These are phyloP conservation scores for Thraustotheca clavata DNA, from an alignment of 352 stramenopile genomes.

Conservation along the genomic window DNA sequence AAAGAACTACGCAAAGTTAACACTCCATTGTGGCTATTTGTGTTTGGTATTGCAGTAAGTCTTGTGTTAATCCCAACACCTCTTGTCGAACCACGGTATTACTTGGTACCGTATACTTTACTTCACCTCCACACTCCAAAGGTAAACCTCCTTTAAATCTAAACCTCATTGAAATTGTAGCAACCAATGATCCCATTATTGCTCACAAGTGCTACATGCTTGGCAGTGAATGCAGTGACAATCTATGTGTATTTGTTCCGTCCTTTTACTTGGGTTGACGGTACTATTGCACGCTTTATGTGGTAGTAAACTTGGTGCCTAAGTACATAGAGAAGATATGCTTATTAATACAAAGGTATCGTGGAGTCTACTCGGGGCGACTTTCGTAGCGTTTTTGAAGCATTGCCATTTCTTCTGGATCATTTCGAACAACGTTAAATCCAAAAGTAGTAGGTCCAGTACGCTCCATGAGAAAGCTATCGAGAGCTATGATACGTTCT, in stretches of 20 bases:
- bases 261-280: constrained; percentile 72
- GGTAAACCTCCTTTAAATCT: constrained; percentile 31
- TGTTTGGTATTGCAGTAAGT: constrained; percentile 58
- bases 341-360: not conserved
- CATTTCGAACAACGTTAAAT: constrained; percentile 60
- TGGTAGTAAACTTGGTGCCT: too few relatives aligned
- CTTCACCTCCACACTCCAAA: constrained; percentile 64
- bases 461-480: constrained; percentile 55
- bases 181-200: constrained; percentile 40
- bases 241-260: constrained; percentile 64
- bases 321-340: not conserved
- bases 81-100: constrained; percentile 84
- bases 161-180: constrained; percentile 25
- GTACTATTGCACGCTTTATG: constrained; percentile 75
- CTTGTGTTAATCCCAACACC: constrained; percentile 82
- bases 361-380: constrained; percentile 19
- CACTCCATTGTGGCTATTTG: constrained; percentile 65
- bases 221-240: constrained; percentile 51
- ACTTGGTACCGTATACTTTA: constrained; percentile 67
- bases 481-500: constrained; percentile 59
- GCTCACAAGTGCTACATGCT: constrained; percentile 36
- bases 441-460: constrained; percentile 45
- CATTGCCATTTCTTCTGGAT: constrained; percentile 55
- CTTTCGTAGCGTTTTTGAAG: constrained; percentile 55
- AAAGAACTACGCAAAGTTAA: constrained; percentile 41